Evolutionary conservation across 139 green algal genomes (phyloP).

Genomic region (Closterium sp.): DNA sequence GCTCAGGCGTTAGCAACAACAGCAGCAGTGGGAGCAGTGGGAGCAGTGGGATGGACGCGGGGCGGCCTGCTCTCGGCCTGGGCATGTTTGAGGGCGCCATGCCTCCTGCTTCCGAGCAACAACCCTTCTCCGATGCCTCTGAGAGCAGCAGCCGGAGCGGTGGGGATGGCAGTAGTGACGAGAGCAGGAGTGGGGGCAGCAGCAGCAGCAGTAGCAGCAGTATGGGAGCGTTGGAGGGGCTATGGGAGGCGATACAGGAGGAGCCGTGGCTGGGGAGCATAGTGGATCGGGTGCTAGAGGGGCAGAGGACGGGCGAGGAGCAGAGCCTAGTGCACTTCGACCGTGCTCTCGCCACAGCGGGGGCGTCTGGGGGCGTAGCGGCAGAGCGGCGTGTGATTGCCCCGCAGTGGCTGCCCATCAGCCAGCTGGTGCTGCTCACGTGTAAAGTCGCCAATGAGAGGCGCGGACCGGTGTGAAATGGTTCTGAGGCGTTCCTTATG

Average conservation of each 20-base stretch:
- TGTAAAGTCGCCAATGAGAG: not conserved
- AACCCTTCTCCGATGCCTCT: not conserved
- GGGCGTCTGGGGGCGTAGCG: constrained; percentile 38
- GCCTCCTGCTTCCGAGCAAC: not conserved
- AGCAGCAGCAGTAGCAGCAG: not conserved
- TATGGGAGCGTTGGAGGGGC: not conserved
- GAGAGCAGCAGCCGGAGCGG: not conserved
- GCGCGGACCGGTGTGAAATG: too few relatives aligned
- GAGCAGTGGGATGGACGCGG: not conserved
- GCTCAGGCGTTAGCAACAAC: too few relatives aligned
- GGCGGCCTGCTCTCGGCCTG: not conserved
- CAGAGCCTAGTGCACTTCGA: constrained; percentile 54
- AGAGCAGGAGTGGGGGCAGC: not conserved
- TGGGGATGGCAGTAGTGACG: not conserved
- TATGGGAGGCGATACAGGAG: not conserved
- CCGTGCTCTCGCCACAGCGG: constrained; percentile 37
- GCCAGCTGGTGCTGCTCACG: constrained; percentile 50
- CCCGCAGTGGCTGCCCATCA: constrained; percentile 51
- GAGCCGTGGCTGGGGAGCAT: not conserved
- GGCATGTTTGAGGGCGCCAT: not conserved
- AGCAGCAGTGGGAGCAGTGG: not conserved
- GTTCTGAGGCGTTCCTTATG: too few relatives aligned
- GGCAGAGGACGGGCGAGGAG: constrained; percentile 40
- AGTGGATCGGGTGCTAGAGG: constrained; percentile 34
- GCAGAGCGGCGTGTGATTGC: constrained; percentile 43